Base-by-base conservation (phyloP, 1,284 basidiomycete species). In the Inonotus hispidus region DNA sequence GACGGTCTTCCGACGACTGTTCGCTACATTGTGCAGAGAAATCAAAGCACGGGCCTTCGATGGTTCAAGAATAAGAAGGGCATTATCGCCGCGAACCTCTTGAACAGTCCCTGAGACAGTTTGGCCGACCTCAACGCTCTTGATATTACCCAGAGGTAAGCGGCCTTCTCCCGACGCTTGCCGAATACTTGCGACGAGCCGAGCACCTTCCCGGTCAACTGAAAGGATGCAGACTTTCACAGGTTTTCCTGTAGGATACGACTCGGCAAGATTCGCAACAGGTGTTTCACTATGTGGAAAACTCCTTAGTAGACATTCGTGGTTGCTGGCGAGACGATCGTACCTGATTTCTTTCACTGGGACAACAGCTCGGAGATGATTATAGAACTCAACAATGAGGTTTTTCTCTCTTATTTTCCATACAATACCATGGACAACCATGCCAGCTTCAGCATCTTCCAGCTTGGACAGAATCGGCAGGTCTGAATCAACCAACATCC, bases 321-420 rank as follows among this genome's bases (percentile, higher is more conserved):
- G 16, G 11, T 43, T 11, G 16, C 16, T 43, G 16, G n/a, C 32
- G 32, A 32, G 8, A 39, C 29, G 4, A 21, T 67, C 79, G 62
- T 72, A 94, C 93, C 87, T 90, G 8, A 87, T 84, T 77, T 98
- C 95, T 50, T 82, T 84, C 16, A 81, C 74, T 5, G 93, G 92
- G 0, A 99, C 82, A 56, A 91, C 78, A 0, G 92, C 97, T 67
- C 92, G 90, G 56, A 96, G 68, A 53, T 91, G 90, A 66, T 95
- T 96, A 71, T 92, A 99, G 67, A 97, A 92, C 71, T 96, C 93
- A 32, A 97, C 84, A 63, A 93, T 77, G 56, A 95, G 75, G 63
- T 85, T 82, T 71, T 90, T 95, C 21, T 92, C 90, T 38, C 85
- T 77, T 21, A 91, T 79, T 71, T 88, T 91, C 76, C 87, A 89